Percentiles rank a stretch among this genome's conserved stretches.
These are phyloP conservation scores for Diaporthe ilicicola DNA, from an alignment of 2,329 filamentous ascomycete species.

Conservation along the genomic window DNA sequence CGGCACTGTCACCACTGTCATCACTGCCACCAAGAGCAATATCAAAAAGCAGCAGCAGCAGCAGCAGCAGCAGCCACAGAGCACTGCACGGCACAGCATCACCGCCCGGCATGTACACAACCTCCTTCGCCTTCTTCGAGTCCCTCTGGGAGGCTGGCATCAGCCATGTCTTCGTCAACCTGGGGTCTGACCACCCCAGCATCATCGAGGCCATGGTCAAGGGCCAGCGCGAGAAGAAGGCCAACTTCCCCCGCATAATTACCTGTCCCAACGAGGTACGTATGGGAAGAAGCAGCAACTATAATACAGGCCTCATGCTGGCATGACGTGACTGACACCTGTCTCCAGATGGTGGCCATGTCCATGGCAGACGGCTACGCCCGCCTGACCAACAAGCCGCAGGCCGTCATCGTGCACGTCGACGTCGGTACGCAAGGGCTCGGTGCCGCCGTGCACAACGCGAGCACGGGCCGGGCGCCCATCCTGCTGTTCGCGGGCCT, in stretches of 20 bases:
- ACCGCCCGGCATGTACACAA: slow-evolving; percentile 66
- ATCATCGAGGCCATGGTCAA: slow-evolving; percentile 81
- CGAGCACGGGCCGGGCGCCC: slow-evolving; percentile 72
- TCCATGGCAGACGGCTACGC: slow-evolving; percentile 81
- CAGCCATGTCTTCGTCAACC: slow-evolving; percentile 67
- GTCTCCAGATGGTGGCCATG: slow-evolving; percentile 73
- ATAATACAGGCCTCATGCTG: too few species aligned
- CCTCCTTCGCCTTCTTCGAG: slow-evolving; percentile 85
- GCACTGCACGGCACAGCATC: slow-evolving; percentile 15
- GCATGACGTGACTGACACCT: too few species aligned
- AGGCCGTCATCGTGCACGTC: slow-evolving; percentile 77
- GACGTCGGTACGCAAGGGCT: slow-evolving; percentile 79
- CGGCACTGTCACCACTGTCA: not conserved
- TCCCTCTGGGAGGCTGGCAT: slow-evolving; percentile 76
- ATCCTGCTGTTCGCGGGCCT: slow-evolving; percentile 59
- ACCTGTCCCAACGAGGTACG: slow-evolving; percentile 77
- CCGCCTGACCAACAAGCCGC: slow-evolving; percentile 70
- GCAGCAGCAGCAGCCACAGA: not conserved
- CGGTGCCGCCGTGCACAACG: slow-evolving; percentile 76
- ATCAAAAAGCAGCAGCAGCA: not conserved
- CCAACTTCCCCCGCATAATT: slow-evolving; percentile 71
- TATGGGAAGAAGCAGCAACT: not conserved
- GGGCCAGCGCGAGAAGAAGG: slow-evolving; percentile 70
- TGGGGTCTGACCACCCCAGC: slow-evolving; percentile 71
- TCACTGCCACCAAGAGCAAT: not conserved